Evolutionary conservation across 768 basidiomycete species (phyloP), one percentile per base, ranked within the genome.

Genomic region (Coprinellus aureogranulatus): DNA sequence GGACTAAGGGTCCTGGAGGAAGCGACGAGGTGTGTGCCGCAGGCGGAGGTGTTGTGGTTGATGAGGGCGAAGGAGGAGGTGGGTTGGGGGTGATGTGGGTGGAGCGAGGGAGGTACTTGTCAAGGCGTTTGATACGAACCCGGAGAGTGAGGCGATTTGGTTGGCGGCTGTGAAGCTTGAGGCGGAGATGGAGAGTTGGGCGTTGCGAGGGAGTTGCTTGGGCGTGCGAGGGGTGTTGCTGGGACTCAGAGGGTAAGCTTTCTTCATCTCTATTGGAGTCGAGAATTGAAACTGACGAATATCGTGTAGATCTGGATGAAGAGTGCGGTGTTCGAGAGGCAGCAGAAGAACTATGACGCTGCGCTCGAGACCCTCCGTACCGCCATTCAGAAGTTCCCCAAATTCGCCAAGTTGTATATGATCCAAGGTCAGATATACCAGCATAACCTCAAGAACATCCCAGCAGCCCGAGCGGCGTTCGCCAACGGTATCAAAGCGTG

Each of bases 291-390:
- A n/a, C n/a, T n/a, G n/a, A n/a, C n/a, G n/a, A n/a, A n/a, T n/a
- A n/a, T n/a, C n/a, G n/a, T 6, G 9, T 66, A 96, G 94, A 98
- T 99, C 52, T 99, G 96, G 97, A 94, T 98, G 94, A 98, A 99
- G 70, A 94, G 92, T 1, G 94, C 92, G 2, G 92, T 92, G 1
- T 94, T 99, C 64, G 94, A 98, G 67, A 83, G 95, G 10, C 91
- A 96, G 68, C 92, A 94, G 69, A 88, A 88, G 1, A 83, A 88
- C 60, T 77, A 85, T 4, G 79, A 83, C 16, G 81, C 78, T 1
- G 94, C 96, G 0, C 81, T 98, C 20, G 76, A 85, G 59, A 93
- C 89, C 0, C 79, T 94, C 11, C 74, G 84, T 16, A 78, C 81
- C 2, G 96, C 93, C 0, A 79, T 98, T 27, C 71, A 75, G 51